These are phyloP conservation scores for Conringia planisiliqua DNA, from an alignment of 345 rosid genomes.

Conservation along the genomic window DNA sequence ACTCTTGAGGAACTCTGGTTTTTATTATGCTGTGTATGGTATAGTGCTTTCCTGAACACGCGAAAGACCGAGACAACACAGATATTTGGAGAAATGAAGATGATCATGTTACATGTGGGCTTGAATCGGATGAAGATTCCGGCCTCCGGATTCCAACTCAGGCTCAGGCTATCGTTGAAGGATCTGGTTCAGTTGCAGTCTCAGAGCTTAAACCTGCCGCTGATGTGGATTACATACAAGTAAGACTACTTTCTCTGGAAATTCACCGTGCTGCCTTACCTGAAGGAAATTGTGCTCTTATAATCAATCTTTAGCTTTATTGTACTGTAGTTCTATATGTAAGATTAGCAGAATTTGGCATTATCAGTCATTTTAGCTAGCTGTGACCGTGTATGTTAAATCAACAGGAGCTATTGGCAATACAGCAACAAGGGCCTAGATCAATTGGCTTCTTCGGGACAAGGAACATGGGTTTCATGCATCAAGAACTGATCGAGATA, in stretches of 20 bases:
- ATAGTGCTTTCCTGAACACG: constrained; percentile 73
- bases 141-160: constrained; percentile 67
- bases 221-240: constrained; percentile 96
- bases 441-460: constrained; percentile 96
- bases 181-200: constrained; percentile 59
- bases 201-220: constrained; percentile 65
- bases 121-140: constrained; percentile 62
- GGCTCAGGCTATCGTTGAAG: constrained; percentile 76
- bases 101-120: constrained; percentile 40
- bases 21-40: constrained; percentile 48
- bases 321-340: background rate
- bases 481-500: constrained; percentile 96
- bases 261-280: background rate
- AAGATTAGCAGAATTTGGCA: background rate
- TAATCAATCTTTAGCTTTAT: background rate
- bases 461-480: constrained; percentile 98
- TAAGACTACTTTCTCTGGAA: constrained; percentile 9
- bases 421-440: constrained; percentile 99
- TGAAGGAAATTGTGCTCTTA: background rate
- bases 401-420: constrained; percentile 86
- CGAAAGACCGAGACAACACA: constrained; percentile 44
- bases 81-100: constrained; percentile 42
- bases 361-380: background rate
- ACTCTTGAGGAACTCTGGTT: constrained; percentile 58
- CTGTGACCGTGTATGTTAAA: constrained; percentile 7